These are phyloP conservation scores for Mentha longifolia DNA, from an alignment of 257 asterid genomes.

Conservation along the genomic window DNA sequence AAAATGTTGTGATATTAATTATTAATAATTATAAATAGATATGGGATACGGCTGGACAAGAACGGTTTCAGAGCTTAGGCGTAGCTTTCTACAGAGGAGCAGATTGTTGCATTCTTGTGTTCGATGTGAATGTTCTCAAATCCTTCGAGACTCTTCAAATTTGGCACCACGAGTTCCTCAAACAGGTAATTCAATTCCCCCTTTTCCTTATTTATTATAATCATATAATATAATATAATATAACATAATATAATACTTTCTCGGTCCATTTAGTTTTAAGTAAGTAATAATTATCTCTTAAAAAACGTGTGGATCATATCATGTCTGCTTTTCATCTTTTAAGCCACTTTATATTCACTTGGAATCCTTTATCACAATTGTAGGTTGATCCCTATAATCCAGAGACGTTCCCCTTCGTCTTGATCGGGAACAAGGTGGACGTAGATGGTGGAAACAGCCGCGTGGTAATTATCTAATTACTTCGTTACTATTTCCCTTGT, in stretches of 20 bases:
- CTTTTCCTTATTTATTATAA: no score
- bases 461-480: constrained; percentile 41
- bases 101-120: constrained; percentile 87
- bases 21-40: no score
- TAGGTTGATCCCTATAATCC: constrained; percentile 71
- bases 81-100: constrained; percentile 93
- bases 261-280: no score
- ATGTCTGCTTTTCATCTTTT: no score
- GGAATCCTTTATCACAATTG: no score
- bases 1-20: no score
- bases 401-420: constrained; percentile 70
- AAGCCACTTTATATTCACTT: no score
- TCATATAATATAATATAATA: no score
- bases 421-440: constrained; percentile 91
- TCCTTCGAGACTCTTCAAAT: constrained; percentile 81
- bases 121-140: constrained; percentile 71
- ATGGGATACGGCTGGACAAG: constrained; percentile 99
- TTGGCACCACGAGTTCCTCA: constrained; percentile 82
- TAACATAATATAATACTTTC: no score
- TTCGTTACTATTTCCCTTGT: no score
- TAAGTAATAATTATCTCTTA: no score
- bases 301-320: no score
- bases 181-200: constrained; percentile 46
- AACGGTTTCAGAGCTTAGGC: constrained; percentile 82
- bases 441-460: constrained; percentile 70